These are phyloP conservation scores for Aspergillus sp. DNA, from an alignment of 2,329 filamentous ascomycete genomes.

Conservation along the genomic window DNA sequence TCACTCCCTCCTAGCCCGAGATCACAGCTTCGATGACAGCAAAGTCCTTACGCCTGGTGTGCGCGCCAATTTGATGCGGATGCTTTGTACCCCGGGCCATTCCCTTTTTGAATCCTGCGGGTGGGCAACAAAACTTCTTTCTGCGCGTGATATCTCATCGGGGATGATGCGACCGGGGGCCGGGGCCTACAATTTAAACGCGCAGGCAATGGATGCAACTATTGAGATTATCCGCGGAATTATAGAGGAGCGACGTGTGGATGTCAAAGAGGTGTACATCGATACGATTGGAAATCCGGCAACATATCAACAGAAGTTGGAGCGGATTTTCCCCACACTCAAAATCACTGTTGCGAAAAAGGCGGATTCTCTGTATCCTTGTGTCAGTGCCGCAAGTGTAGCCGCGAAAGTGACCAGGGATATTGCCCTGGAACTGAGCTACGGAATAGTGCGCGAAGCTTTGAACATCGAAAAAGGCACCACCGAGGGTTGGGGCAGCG, in stretches of 20 bases:
- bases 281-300: conserved; percentile 86
- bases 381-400: conserved; percentile 87
- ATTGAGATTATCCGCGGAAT: conserved; percentile 75
- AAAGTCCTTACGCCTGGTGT: conserved; percentile 82
- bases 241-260: conserved; percentile 65
- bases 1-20: conserved; percentile 68
- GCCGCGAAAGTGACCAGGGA: conserved; percentile 96
- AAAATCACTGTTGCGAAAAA: conserved; percentile 80
- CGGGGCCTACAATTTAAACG: conserved; percentile 80
- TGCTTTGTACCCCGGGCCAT: conserved; percentile 62
- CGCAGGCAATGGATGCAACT: conserved; percentile 91
- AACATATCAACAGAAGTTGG: conserved; percentile 77
- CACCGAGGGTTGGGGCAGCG: conserved; percentile 71
- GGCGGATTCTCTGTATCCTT: conserved; percentile 87
- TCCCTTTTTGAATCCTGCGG: conserved; percentile 64
- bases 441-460: conserved; percentile 47
- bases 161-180: conserved; percentile 62
- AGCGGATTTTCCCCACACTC: conserved; percentile 74
- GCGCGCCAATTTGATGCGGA: conserved; percentile 66
- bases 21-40: conserved; percentile 89
- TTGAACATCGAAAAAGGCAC: conserved; percentile 20
- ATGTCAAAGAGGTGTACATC: conserved; percentile 85
- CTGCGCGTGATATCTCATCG: conserved; percentile 75
- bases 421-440: conserved; percentile 77
- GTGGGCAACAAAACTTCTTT: conserved; percentile 78